Conservation (phyloP, 139 green algal genomes). For the Asterochloris erici region DNA sequence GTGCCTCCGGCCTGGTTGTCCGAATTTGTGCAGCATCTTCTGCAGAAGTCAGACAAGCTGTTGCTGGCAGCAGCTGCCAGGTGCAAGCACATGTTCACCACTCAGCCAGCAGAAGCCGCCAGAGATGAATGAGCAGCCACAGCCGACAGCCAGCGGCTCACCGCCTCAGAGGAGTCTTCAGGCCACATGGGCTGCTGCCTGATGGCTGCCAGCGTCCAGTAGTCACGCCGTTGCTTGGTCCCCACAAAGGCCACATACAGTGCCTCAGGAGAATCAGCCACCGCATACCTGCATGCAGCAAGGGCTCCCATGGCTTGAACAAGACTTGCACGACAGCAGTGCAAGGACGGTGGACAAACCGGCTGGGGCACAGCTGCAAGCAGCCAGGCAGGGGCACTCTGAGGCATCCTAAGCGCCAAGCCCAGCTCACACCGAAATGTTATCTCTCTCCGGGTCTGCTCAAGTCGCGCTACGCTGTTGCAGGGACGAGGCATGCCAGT, state of each 20-base stretch:
- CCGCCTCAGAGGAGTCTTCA: too few relatives aligned
- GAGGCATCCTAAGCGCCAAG: neutral
- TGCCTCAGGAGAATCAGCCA: slow-evolving; percentile 38
- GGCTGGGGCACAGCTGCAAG: neutral
- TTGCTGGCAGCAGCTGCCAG: neutral
- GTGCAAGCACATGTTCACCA: neutral
- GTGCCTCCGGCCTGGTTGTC: neutral
- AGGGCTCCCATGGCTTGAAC: neutral
- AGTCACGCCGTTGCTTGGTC: slow-evolving; percentile 60
- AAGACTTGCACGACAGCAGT: neutral
- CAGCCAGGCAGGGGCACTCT: neutral
- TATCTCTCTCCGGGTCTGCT: neutral
- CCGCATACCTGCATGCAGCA: slow-evolving; percentile 49
- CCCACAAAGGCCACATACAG: slow-evolving; percentile 72
- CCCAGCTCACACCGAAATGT: neutral
- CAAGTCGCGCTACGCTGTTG: neutral
- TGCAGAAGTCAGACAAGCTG: neutral
- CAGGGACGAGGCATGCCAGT: too few relatives aligned
- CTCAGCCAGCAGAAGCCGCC: neutral
- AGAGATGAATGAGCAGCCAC: too few relatives aligned
- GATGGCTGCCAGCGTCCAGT: slow-evolving; percentile 45
- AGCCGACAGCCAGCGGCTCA: too few relatives aligned
- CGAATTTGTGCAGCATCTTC: neutral
- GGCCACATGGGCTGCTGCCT: slow-evolving; percentile 47
- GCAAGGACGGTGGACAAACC: neutral